Evolutionary conservation across 1,284 basidiomycete species (phyloP), one percentile per base, ranked within the genome.

Genomic region (Ceratobasidium sp.): DNA sequence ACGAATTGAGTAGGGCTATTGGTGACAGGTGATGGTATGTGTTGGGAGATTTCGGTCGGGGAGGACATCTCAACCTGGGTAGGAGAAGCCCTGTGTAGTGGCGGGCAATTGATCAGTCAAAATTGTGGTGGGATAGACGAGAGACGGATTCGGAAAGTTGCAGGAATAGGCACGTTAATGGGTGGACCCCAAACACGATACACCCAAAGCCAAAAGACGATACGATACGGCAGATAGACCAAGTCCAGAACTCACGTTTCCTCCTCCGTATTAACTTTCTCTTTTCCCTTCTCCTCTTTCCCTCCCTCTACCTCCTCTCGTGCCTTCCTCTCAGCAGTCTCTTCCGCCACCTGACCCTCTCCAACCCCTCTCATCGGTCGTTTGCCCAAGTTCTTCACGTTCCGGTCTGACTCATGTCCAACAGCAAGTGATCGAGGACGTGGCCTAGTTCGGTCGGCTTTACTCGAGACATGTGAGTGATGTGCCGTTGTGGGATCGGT

Each of bases 241-340:
- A 54, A 71, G 56, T 60, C 36, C 27, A 27, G 50, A 44, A 71
- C 67, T 71, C 56, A 71, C 67, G 54, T 59, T 54, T 59, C 45
- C 24, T 41, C 36, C 36, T 5, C 11, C 36, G 4, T 11, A 5
- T 41, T 41, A 11, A 41, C 6, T 11, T 71, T 41, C 51, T 65
- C 63, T 29, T n/a, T 65, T 19, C 5, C 51, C 50, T 33, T 54
- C 24, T 29, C 44, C 53, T 19, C 67, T n/a, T 54, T 45, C 44
- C 27, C 36, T n/a, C 41, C 53, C 29, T 48, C 33, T 27, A 36
- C 33, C 44, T 48, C 45, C 19, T 50, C 29, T 14, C 44, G 22
- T 29, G 19, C 44, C 36, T 56, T 71, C 67, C 0, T 45, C 54
- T 24, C 29, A 27, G 41, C 48, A 27, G 27, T 22, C 41, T 11